These are phyloP conservation scores for Xylaria flabelliformis DNA, from an alignment of 495 filamentous ascomycete species.

Conservation along the genomic window DNA sequence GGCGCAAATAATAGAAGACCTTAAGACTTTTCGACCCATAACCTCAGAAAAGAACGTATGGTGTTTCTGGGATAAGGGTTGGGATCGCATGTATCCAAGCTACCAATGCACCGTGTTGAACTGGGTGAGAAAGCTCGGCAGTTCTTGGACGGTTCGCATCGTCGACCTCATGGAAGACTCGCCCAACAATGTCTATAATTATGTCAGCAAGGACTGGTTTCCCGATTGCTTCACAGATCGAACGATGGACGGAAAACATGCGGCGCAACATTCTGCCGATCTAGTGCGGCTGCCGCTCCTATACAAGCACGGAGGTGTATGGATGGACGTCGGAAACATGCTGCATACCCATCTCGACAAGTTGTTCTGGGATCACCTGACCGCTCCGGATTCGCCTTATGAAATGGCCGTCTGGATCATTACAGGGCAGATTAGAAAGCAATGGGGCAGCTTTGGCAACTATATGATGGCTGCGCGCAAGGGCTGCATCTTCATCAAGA, in stretches of 20 bases:
- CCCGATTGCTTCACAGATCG: conserved; percentile 41
- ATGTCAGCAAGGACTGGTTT: conserved; percentile 36
- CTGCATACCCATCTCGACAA: conserved; percentile 46
- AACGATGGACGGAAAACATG: conserved; percentile 45
- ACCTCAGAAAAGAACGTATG: conserved; percentile 54
- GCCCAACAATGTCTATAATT: conserved; percentile 38
- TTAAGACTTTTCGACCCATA: conserved; percentile 35
- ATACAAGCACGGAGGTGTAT: conserved; percentile 48
- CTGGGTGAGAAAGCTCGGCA: conserved; percentile 42
- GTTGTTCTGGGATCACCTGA: conserved; percentile 50
- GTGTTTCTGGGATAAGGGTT: conserved; percentile 53
- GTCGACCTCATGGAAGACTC: conserved; percentile 36
- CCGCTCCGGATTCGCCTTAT: conserved; percentile 43
- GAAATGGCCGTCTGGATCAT: conserved; percentile 44
- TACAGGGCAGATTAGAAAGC: conserved; percentile 31
- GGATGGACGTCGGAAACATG: conserved; percentile 49
- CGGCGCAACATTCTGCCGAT: conserved; percentile 46
- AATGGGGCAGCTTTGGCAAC: conserved; percentile 44
- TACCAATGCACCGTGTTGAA: conserved; percentile 42
- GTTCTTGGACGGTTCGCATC: conserved; percentile 39
- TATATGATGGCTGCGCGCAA: conserved; percentile 47
- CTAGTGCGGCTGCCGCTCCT: conserved; percentile 47
- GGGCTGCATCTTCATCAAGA: conserved; percentile 43
- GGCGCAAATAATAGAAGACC: conserved; percentile 30
- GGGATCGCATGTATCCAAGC: conserved; percentile 44